Conservation (phyloP, 1,284 basidiomycete genomes). For the Trametes sp. region DNA sequence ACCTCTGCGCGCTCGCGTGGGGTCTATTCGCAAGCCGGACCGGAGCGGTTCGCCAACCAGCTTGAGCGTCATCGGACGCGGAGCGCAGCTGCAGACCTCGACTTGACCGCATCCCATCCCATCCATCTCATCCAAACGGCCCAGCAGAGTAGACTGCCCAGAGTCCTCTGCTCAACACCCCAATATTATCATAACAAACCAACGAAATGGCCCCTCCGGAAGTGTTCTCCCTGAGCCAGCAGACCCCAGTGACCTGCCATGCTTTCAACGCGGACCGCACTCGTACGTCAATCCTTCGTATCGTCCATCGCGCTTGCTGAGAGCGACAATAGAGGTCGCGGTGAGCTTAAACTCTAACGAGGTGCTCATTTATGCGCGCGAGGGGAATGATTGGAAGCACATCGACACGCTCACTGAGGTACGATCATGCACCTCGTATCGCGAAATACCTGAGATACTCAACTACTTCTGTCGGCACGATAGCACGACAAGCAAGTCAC, state of each 20-base stretch:
- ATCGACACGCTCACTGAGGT: slow-evolving; percentile 90
- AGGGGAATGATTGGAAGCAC: slow-evolving; percentile 77
- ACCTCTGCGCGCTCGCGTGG: too few species aligned
- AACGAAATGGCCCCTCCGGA: slow-evolving; percentile 75
- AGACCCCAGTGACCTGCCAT: slow-evolving; percentile 89
- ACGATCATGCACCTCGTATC: slow-evolving; percentile 37
- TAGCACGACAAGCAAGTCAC: slow-evolving; percentile 99
- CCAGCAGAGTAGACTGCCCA: slow-evolving; percentile 75
- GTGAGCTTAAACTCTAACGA: slow-evolving; percentile 93
- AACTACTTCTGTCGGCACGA: neutral
- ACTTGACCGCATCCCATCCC: neutral
- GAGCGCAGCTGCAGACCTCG: neutral
- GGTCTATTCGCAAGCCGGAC: neutral
- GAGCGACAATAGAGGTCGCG: slow-evolving; percentile 75
- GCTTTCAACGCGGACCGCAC: slow-evolving; percentile 91
- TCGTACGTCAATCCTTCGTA: slow-evolving; percentile 58
- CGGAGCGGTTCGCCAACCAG: neutral
- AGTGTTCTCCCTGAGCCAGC: slow-evolving; percentile 75
- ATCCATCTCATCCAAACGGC: neutral
- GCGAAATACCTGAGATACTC: neutral
- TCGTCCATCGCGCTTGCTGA: neutral
- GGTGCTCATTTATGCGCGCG: slow-evolving; percentile 81
- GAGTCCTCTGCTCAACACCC: slow-evolving; percentile 66
- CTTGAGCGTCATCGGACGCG: neutral
- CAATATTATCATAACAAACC: neutral